Evolutionary conservation across 2,329 filamentous ascomycete genomes (phyloP), one percentile per base, ranked within the genome.

Genomic region (Hypoxylon sp.): DNA sequence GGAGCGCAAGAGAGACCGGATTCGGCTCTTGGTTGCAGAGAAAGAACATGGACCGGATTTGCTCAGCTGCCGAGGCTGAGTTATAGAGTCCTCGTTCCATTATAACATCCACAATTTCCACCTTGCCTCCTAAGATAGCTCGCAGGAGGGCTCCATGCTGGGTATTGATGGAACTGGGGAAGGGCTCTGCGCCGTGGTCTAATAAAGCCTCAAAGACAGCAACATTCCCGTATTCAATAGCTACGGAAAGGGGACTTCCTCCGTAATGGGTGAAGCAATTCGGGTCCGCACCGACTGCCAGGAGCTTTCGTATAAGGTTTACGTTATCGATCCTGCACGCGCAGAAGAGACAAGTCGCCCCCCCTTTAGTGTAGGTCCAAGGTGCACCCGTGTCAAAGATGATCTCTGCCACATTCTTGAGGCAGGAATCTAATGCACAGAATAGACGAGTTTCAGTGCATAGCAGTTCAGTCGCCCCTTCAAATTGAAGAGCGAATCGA

Each of bases 381-480:
- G 55, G 55, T 6, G 56, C 55, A 13, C 62, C 62, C 14, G 25
- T 49, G 3, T 60, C 56, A 17, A 65, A 36, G 32, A 65, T 53
- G 17, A 60, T 28, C 2, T 21, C 23, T 19, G 62, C 43, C 13
- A 60, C 43, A 3, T 19, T n/a, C 14, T 21, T 11, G 3, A 14
- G 49, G 2, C 17, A 4, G 3, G 19, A 2, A 23, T 56, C 13
- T 9, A 65, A 11, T 21, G 49, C 62, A 25, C 21, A 17, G 46
- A 53, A 55, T 19, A 60, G 38, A 9, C 32, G 50, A 17, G 21
- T 28, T 30, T 43, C 14, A 7, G 41, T 55, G 19, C 23, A 11
- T 5, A 60, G 13, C 3, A 43, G 2, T 17, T 21, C 11, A 13
- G 19, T 7, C 4, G 62, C 43, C 7, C 28, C 43, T 23, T 55